These are phyloP conservation scores for Stipa capillata DNA, from an alignment of 176 grass and related monocot genomes.

Conservation along the genomic window DNA sequence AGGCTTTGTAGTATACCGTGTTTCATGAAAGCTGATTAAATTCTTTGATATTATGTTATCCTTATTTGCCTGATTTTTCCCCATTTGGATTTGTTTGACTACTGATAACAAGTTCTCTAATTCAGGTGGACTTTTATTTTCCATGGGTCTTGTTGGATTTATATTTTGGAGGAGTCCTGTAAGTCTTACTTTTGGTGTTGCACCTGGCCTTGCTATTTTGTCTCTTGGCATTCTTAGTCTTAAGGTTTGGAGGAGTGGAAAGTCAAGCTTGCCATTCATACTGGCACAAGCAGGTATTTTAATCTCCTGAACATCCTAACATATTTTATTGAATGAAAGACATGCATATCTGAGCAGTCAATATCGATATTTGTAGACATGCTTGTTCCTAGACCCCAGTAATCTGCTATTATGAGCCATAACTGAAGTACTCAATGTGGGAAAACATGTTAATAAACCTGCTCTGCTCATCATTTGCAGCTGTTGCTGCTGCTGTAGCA, in stretches of 20 bases:
- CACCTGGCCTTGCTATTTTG: conserved; percentile 68
- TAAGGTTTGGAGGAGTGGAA: conserved; percentile 80
- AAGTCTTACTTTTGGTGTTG: conserved; percentile 61
- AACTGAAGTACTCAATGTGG: background rate
- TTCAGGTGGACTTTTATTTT: conserved; percentile 68
- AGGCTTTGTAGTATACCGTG: background rate
- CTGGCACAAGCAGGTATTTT: conserved; percentile 82
- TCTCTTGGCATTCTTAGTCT: conserved; percentile 68
- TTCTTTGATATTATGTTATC: background rate
- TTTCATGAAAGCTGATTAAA: background rate
- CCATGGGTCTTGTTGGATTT: conserved; percentile 71
- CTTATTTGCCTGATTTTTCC: background rate
- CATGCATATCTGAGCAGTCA: background rate
- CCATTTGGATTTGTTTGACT: background rate
- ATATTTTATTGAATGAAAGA: background rate
- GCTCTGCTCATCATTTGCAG: conserved; percentile 41
- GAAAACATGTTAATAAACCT: conserved; percentile 1
- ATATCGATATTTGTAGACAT: background rate
- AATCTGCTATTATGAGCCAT: background rate
- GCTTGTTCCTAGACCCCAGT: background rate
- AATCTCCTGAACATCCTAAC: background rate
- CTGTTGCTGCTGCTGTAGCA: conserved; percentile 56
- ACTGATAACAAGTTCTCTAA: background rate
- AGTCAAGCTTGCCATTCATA: conserved; percentile 79
- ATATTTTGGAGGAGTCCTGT: conserved; percentile 69